Base-by-base conservation (phyloP, 768 basidiomycete species). In the Fomitopsis serialis region DNA sequence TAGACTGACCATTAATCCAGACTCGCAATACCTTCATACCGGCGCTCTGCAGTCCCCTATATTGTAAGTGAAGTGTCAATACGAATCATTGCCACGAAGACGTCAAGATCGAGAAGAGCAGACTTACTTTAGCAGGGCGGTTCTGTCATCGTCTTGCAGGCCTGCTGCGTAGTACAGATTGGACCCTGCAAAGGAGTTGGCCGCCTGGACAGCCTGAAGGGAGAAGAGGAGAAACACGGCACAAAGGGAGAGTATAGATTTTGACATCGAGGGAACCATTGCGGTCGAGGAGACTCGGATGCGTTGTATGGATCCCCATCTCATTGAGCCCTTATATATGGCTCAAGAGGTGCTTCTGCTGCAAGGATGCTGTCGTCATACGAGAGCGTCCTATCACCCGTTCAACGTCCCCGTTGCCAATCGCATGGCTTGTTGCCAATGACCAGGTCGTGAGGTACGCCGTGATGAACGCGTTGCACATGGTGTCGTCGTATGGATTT, bases 91-190 rank as follows among this genome's bases (percentile, higher is more conserved):
- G 21, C 24, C 13, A 34, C 25, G 19, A 48, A 34, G 2, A 9
- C 3, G 29, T 37, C 48, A 22, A 22, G 44, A 29, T 11, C 5
- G 12, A 36, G 12, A 36, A 34, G 29, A 17, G 21, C n/a, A 25
- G 10, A 46, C 58, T 35, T 35, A 63, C 62, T 53, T 37, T 7
- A 62, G 47, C 35, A 62, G 29, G 12, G 59, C 59, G 11, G 55
- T 59, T n/a, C 56, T 59, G 12, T 55, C 47, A n/a, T 48, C 48
- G 1, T 50, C n/a, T 34, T 40, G 50, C 7, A 65, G 45, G 2
- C 63, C 63, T 8, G 63, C 60, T 12, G 63, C 63, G 53, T 65
- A 65, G 49, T 65, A 65, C 21, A 65, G 35, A 40, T 60, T 65
- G 17, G 61, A 60, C 2, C 63, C 63, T 3, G 63, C 63, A 27